A percentile compares a stretch with the other conserved stretches of the same genome.
phyloP scores from a whole-genome alignment of 306 rosid genomes.

The Medicago ruthenica region DNA sequence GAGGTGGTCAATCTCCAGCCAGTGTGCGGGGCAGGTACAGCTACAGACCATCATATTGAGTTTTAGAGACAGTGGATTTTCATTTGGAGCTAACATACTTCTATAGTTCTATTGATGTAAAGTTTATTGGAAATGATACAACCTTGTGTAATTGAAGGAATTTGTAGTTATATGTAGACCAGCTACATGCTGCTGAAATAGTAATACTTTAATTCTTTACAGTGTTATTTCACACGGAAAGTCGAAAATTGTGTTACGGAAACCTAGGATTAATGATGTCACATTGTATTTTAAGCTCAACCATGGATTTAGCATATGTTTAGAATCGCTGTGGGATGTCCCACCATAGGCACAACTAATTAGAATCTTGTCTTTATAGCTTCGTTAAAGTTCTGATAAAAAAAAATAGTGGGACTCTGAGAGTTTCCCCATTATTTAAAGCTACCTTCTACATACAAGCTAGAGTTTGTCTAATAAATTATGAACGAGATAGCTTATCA shows the following conservation, averaged over 20 bases:
- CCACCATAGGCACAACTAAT: neutral
- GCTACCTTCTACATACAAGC: too few relatives aligned
- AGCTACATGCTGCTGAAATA: constrained; percentile 46
- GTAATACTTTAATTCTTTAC: constrained; percentile 35
- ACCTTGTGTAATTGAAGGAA: constrained; percentile 51
- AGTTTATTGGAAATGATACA: constrained; percentile 54
- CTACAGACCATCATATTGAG: constrained; percentile 29
- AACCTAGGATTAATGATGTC: constrained; percentile 15
- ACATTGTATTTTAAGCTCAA: constrained; percentile 36
- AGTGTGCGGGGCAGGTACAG: constrained; percentile 63
- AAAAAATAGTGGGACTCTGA: too few relatives aligned
- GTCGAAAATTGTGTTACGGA: constrained; percentile 16
- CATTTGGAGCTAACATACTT: constrained; percentile 51
- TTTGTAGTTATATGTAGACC: constrained; percentile 53
- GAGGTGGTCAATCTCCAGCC: constrained; percentile 76
- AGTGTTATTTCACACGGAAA: constrained; percentile 27
- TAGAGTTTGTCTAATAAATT: too few relatives aligned
- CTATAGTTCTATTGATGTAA: constrained; percentile 49
- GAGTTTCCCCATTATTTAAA: too few relatives aligned
- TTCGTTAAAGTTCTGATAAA: too few relatives aligned
- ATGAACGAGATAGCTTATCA: too few relatives aligned
- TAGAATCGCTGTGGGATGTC: neutral
- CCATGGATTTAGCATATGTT: neutral
- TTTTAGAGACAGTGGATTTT: constrained; percentile 48
- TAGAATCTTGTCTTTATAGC: neutral